Conservation (phyloP, 768 basidiomycete species). For the Leccinum boreale region DNA sequence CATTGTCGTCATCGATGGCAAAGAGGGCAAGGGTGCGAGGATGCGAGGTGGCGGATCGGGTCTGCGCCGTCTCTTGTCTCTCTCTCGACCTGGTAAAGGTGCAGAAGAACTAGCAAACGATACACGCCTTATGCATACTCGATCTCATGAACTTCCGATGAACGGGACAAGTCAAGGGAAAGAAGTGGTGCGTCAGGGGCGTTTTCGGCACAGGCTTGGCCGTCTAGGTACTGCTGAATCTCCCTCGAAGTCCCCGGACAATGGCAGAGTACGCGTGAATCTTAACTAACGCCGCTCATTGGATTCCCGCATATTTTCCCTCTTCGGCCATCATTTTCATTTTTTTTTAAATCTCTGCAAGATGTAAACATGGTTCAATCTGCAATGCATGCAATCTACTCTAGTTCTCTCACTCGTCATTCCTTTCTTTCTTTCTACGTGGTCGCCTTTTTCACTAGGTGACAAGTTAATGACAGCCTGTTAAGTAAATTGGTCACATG, state of each 20-base stretch:
- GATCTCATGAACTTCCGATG: slow-evolving; percentile 25
- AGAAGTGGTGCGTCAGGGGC: slow-evolving; percentile 23
- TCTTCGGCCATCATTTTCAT: slow-evolving; percentile 2
- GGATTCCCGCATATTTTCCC: slow-evolving; percentile 4
- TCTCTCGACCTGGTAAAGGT: slow-evolving; percentile 31
- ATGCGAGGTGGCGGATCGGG: slow-evolving; percentile 29
- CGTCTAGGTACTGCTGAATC: slow-evolving; percentile 29
- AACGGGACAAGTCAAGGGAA: slow-evolving; percentile 20
- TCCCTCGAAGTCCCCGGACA: slow-evolving; percentile 30
- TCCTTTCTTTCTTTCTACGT: slow-evolving; percentile 7
- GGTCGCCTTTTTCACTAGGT: slow-evolving; percentile 5
- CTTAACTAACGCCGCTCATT: slow-evolving; percentile 29
- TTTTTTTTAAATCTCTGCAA: slow-evolving; percentile 19
- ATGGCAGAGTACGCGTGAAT: slow-evolving; percentile 35
- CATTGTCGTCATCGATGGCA: slow-evolving; percentile 57
- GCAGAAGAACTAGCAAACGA: slow-evolving; percentile 27
- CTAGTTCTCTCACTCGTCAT: background rate
- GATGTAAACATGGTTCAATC: slow-evolving; percentile 23
- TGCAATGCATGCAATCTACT: slow-evolving; percentile 22
- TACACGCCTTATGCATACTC: slow-evolving; percentile 21
- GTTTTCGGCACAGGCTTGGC: slow-evolving; percentile 28
- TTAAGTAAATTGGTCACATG: background rate
- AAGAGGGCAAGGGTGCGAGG: slow-evolving; percentile 38
- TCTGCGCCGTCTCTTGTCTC: slow-evolving; percentile 31
- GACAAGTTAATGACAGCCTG: slow-evolving; percentile 3